Evolutionary conservation across 2,329 filamentous ascomycete genomes (phyloP), one percentile per base, ranked within the genome.

Genomic region (Fusarium sp.): DNA sequence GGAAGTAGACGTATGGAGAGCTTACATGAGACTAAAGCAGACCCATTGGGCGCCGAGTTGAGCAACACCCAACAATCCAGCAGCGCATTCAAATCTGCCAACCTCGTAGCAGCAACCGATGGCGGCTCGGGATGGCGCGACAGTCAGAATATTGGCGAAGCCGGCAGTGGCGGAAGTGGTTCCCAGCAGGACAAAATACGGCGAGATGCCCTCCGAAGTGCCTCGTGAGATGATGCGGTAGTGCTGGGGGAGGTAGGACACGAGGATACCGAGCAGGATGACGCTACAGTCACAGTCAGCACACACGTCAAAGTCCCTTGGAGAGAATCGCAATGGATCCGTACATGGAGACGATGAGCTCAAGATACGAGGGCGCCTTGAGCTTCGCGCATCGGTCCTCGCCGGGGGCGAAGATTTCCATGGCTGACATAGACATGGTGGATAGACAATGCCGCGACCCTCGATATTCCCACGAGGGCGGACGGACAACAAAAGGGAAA

Each of bases 181-280:
- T 69, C 97, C 97, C n/a, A 99, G 90, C 2, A 98, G 90, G 73
- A 99, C 92, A 81, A 98, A 99, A 83, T 96, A 97, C 10, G 97
- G 96, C 33, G 95, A 98, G 71, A 99, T 95, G 71, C 97, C 97
- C 82, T 97, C 96, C 25, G 96, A 97, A 15, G 94, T 97, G 70
- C 92, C 90, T 65, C 95, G 91, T 45, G 90, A 87, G 76, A 98
- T 94, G 84, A 99, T 98, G 79, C 97, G 95, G 82, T 93, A 90
- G 84, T 98, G 96, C 82, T 99, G 97, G 1, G 97, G 97, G 3
- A 98, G 89, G 85, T 99, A 99, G 37, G 96, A 98, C 68, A 97
- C 85, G 71, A 98, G 87, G 78, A 98, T 95, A 66, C 96, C 96
- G 77, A 97, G 81, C 71, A 98, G 87, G 76, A 98, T 94, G 78